phyloP scores from a whole-genome alignment of 768 basidiomycete genomes.

The Rhodotorula diobovata region DNA sequence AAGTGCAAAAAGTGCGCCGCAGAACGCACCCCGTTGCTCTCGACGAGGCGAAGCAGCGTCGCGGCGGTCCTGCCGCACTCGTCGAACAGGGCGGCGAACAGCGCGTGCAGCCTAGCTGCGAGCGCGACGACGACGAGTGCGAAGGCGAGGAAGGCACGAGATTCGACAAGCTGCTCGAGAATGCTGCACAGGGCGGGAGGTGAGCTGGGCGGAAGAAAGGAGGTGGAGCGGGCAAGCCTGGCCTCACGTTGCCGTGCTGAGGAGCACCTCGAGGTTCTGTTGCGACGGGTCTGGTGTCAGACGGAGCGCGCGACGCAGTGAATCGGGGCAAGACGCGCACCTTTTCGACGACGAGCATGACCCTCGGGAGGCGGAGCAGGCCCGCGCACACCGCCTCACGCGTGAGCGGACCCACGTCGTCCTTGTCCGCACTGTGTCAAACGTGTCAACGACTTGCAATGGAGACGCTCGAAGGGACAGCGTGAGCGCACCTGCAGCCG shows the following conservation, averaged over 20 bases:
- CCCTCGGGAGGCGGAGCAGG: slow-evolving; percentile 15
- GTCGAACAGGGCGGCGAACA: slow-evolving; percentile 13
- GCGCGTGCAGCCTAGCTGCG: slow-evolving; percentile 21
- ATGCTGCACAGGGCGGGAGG: background rate
- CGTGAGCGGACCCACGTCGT: slow-evolving; percentile 6
- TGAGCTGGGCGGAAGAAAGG: background rate
- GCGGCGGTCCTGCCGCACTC: slow-evolving; percentile 5
- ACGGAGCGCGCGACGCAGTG: no score
- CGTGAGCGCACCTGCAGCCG: slow-evolving; percentile 17
- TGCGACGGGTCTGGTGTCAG: background rate
- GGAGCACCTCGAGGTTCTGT: slow-evolving; percentile 21
- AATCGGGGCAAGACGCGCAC: slow-evolving; percentile 4
- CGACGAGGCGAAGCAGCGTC: slow-evolving; percentile 13
- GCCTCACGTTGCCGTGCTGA: slow-evolving; percentile 24
- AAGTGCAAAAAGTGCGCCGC: background rate
- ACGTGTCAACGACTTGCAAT: no score
- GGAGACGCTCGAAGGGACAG: background rate
- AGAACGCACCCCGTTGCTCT: slow-evolving; percentile 16
- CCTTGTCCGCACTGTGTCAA: slow-evolving; percentile 10
- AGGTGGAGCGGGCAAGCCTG: background rate
- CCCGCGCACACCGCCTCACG: background rate
- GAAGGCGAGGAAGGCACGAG: slow-evolving; percentile 34
- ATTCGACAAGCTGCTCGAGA: slow-evolving; percentile 37
- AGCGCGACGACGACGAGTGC: slow-evolving; percentile 32
- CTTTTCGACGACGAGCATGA: slow-evolving; percentile 25